Evolutionary conservation across 202 grass and related monocot species (phyloP).

Genomic region (Dendrocalamus latiflorus): DNA sequence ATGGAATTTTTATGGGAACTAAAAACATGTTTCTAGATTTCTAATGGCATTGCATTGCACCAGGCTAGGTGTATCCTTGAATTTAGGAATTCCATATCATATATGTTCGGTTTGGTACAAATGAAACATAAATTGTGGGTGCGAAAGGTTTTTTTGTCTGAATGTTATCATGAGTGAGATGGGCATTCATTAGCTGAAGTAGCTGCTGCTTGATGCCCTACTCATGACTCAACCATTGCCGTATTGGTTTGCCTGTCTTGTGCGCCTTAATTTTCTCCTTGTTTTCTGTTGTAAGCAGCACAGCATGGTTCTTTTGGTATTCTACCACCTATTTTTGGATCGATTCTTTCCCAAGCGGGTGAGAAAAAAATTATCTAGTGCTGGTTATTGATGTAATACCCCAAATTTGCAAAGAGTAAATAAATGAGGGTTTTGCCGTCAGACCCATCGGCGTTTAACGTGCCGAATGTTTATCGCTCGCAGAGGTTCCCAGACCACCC

Average conservation of each 20-base stretch:
- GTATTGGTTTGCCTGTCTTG: no score
- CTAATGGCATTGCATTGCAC: constrained; percentile 13
- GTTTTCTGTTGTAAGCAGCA: no score
- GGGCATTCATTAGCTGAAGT: background rate
- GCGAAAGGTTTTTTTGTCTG: background rate
- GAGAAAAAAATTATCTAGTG: background rate
- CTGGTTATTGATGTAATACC: background rate
- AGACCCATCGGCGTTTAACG: no score
- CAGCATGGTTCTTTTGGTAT: no score
- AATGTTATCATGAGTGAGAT: background rate
- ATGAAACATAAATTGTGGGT: background rate
- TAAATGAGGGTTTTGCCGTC: no score
- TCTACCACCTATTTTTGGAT: no score
- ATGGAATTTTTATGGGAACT: constrained; percentile 1
- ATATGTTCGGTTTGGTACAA: background rate
- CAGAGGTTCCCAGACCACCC: no score
- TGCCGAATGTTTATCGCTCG: no score
- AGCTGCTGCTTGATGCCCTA: no score
- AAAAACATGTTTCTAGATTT: constrained; percentile 13
- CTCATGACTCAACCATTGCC: no score
- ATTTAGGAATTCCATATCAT: background rate
- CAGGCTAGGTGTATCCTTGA: background rate
- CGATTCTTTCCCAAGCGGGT: background rate
- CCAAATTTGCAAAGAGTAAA: no score
- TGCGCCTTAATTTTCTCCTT: no score